Percentiles rank a stretch among this genome's conserved stretches.
These are phyloP conservation scores for Cruciata laevipes DNA, from an alignment of 257 asterid species.

Conservation along the genomic window DNA sequence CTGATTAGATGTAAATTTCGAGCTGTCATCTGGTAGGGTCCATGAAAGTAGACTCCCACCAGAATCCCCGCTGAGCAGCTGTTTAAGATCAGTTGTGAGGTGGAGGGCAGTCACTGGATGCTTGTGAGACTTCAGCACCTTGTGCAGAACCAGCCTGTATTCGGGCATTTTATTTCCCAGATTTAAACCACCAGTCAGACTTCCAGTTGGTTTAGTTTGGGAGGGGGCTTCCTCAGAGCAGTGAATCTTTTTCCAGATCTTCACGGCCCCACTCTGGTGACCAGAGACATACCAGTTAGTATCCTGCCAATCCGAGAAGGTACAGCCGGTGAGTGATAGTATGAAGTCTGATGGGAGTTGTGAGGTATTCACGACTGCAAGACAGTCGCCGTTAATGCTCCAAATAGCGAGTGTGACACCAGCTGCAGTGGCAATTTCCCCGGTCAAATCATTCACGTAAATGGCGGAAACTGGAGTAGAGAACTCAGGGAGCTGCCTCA, in stretches of 20 bases:
- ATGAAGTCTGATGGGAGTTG: slow-evolving; percentile 95
- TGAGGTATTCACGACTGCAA: slow-evolving; percentile 87
- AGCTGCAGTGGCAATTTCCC: slow-evolving; percentile 88
- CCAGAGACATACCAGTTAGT: slow-evolving; percentile 89
- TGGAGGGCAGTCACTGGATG: slow-evolving; percentile 81
- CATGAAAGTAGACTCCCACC: slow-evolving; percentile 78
- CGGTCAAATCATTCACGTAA: slow-evolving; percentile 74
- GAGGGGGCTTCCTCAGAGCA: slow-evolving; percentile 50
- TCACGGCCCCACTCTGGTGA: slow-evolving; percentile 97
- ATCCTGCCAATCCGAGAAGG: slow-evolving; percentile 78
- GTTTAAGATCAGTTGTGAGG: slow-evolving; percentile 70
- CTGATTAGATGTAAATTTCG: slow-evolving; percentile 48
- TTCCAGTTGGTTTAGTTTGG: slow-evolving; percentile 39
- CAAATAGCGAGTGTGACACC: slow-evolving; percentile 90
- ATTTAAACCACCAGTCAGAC: slow-evolving; percentile 47
- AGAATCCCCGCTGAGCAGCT: slow-evolving; percentile 84
- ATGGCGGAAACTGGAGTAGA: slow-evolving; percentile 86
- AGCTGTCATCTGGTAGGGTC: slow-evolving; percentile 83
- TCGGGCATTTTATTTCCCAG: slow-evolving; percentile 68
- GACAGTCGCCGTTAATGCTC: slow-evolving; percentile 96
- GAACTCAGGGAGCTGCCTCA: slow-evolving; percentile 87
- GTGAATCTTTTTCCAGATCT: slow-evolving; percentile 95
- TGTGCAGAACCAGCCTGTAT: slow-evolving; percentile 72
- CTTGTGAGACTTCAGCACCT: slow-evolving; percentile 77
- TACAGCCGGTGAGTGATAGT: slow-evolving; percentile 62